Conservation (phyloP, 441 rosid species). For the Erodium chrysanthum region DNA sequence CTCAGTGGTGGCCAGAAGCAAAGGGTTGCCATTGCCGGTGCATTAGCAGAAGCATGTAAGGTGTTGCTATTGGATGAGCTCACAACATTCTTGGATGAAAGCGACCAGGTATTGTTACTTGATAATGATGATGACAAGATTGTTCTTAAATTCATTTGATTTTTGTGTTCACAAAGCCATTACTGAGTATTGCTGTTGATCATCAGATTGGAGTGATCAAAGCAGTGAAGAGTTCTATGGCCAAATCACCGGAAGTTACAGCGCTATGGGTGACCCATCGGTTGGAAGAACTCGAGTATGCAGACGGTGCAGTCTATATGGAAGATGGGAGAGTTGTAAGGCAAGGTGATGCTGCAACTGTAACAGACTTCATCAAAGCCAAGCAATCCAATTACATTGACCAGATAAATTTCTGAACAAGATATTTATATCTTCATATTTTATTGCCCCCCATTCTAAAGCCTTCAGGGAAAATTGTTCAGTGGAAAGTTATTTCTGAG, state of each 20-base stretch:
- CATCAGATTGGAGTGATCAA: slow-evolving; percentile 72
- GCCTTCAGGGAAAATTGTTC: too few species aligned
- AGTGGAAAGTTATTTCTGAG: too few species aligned
- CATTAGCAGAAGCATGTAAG: slow-evolving; percentile 88
- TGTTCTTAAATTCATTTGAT: too few species aligned
- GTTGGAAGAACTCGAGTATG: slow-evolving; percentile 74
- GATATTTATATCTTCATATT: neutral
- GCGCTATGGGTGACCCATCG: slow-evolving; percentile 93
- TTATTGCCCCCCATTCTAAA: too few species aligned
- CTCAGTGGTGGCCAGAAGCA: slow-evolving; percentile 97
- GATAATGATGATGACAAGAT: too few species aligned
- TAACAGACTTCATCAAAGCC: slow-evolving; percentile 42
- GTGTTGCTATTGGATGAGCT: slow-evolving; percentile 85
- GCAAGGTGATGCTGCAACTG: slow-evolving; percentile 50
- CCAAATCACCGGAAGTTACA: slow-evolving; percentile 52
- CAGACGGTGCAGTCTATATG: slow-evolving; percentile 84
- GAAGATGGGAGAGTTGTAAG: slow-evolving; percentile 63
- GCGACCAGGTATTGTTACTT: slow-evolving; percentile 51
- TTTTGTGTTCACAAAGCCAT: too few species aligned
- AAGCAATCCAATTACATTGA: slow-evolving; percentile 49
- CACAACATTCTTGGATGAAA: slow-evolving; percentile 80
- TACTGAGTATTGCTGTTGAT: neutral
- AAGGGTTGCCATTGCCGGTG: slow-evolving; percentile 92
- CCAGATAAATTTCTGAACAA: slow-evolving; percentile 35
- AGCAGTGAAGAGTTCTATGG: slow-evolving; percentile 55